These are phyloP conservation scores for Endoconidiophora laricicola DNA, from an alignment of 2,329 filamentous ascomycete species.

Conservation along the genomic window DNA sequence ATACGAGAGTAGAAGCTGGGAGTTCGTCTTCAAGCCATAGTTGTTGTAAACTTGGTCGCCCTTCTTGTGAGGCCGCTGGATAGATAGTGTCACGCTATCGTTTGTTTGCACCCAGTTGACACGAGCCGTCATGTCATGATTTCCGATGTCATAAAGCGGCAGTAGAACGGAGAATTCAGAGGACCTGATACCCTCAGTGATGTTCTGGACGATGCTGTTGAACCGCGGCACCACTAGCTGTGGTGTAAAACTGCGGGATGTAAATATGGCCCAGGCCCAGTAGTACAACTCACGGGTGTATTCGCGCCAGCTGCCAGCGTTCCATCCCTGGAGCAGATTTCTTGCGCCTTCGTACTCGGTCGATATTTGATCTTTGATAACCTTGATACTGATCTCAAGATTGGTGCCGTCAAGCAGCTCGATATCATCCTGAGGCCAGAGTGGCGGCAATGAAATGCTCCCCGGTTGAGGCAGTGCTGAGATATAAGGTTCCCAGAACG, in stretches of 20 bases:
- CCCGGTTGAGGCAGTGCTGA: conserved; percentile 45
- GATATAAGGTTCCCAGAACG: conserved; percentile 56
- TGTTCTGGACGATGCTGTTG: conserved; percentile 16
- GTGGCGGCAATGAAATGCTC: conserved; percentile 38
- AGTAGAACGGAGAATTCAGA: conserved; percentile 48
- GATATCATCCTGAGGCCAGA: conserved; percentile 45
- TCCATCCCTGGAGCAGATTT: conserved; percentile 23
- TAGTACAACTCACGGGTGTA: conserved; percentile 37
- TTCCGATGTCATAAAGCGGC: conserved; percentile 55
- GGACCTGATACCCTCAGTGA: not conserved
- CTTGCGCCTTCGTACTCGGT: conserved; percentile 24
- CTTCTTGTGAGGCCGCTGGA: conserved; percentile 26
- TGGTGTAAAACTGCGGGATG: conserved; percentile 47
- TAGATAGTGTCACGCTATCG: conserved; percentile 29
- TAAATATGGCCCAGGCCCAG: conserved; percentile 50
- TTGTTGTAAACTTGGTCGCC: conserved; percentile 51
- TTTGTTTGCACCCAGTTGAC: conserved; percentile 37
- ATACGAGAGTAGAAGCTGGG: conserved; percentile 48
- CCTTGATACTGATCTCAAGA: conserved; percentile 30
- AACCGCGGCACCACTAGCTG: conserved; percentile 32
- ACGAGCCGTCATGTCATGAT: conserved; percentile 46
- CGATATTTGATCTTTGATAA: conserved; percentile 30
- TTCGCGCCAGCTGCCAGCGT: conserved; percentile 18
- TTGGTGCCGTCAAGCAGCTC: conserved; percentile 39
- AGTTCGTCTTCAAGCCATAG: conserved; percentile 59